Percentiles rank a stretch among this genome's conserved stretches.
Evolutionary conservation across 2,329 filamentous ascomycete genomes (phyloP).

Genomic region (Fusarium xyrophilum): DNA sequence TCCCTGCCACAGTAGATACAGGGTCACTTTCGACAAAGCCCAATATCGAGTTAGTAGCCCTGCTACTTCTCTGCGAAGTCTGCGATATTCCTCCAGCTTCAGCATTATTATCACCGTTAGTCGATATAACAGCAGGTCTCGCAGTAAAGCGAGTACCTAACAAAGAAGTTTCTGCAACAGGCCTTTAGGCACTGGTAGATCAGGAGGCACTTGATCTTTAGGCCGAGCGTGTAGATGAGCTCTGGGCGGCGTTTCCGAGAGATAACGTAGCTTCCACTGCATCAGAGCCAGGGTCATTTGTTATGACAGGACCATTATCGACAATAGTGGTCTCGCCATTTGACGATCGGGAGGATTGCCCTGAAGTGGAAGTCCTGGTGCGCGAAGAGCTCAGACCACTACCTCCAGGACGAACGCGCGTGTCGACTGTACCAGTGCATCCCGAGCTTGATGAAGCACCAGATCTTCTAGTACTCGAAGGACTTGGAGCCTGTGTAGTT

Average conservation of each 20-base stretch:
- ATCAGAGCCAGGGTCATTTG: background rate
- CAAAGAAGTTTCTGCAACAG: background rate
- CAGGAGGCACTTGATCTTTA: background rate
- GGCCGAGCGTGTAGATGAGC: background rate
- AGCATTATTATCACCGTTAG: accelerated
- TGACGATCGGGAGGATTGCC: background rate
- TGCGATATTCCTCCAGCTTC: accelerated
- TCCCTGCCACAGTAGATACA: background rate
- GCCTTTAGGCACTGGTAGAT: background rate
- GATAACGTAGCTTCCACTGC: background rate
- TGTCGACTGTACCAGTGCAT: background rate
- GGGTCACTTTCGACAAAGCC: background rate
- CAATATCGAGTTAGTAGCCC: background rate
- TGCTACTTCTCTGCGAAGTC: background rate
- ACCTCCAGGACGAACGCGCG: background rate
- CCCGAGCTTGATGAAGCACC: background rate
- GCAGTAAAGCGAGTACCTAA: background rate
- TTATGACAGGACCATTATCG: background rate
- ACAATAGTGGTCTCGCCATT: background rate
- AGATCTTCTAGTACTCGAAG: background rate
- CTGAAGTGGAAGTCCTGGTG: accelerated
- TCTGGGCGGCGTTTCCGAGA: accelerated
- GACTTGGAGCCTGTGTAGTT: background rate
- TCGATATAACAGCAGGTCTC: background rate
- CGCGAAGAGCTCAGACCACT: background rate